Percentiles rank a stretch among this genome's conserved stretches.
phyloP scores from a whole-genome alignment of 202 grass and related monocot species.

The Musa balbisiana region DNA sequence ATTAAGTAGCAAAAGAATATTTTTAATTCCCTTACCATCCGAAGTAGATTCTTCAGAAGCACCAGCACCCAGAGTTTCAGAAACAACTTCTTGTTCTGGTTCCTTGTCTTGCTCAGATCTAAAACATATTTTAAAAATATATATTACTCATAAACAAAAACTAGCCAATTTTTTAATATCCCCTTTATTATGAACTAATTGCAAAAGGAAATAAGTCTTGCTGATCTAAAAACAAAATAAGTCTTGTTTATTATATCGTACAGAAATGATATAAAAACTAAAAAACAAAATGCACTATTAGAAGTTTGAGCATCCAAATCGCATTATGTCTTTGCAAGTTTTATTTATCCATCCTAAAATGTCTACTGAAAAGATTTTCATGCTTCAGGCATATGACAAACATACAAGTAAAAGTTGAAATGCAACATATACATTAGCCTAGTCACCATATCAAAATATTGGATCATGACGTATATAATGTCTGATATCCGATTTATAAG shows the following conservation, averaged over 20 bases:
- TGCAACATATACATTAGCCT: no score
- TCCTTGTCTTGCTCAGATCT: conserved; percentile 99
- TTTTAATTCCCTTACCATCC: conserved; percentile 44
- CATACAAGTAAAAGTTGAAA: not conserved
- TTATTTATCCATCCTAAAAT: not conserved
- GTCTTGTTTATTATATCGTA: not conserved
- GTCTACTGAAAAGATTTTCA: not conserved
- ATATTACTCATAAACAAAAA: conserved; percentile 12
- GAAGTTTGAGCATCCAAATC: not conserved
- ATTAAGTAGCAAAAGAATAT: conserved; percentile 3
- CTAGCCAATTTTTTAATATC: not conserved
- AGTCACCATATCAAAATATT: no score
- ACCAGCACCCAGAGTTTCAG: conserved; percentile 42
- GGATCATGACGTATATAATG: no score
- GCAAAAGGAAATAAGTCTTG: no score
- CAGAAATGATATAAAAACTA: no score
- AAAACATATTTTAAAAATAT: conserved; percentile 27
- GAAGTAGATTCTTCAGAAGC: conserved; percentile 49
- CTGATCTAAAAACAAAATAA: not conserved
- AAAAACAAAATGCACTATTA: no score
- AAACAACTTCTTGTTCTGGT: conserved; percentile 64
- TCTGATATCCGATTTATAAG: not conserved
- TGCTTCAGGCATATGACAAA: not conserved
- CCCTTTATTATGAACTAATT: not conserved
- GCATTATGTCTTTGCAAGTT: not conserved